These are phyloP conservation scores for Chiua sp. DNA, from an alignment of 1,284 basidiomycete genomes.

Conservation along the genomic window DNA sequence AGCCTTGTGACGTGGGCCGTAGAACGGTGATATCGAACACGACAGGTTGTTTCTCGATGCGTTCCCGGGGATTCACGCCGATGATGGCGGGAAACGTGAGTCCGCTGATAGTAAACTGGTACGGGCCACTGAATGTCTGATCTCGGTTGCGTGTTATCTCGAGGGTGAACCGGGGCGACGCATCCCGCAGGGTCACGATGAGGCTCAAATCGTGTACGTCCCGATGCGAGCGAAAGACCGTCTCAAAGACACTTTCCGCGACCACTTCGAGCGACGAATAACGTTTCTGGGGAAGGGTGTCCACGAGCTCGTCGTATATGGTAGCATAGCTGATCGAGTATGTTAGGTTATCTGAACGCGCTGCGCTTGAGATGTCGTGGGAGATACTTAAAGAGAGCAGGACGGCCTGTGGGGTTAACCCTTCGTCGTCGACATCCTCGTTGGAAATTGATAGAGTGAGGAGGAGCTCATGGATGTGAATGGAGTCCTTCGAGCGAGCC, in stretches of 20 bases:
- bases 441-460: slow-evolving; percentile 44
- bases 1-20: not conserved
- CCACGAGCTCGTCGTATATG: slow-evolving; percentile 44
- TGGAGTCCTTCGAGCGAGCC: slow-evolving; percentile 37
- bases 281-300: slow-evolving; percentile 10
- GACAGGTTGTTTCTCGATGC: slow-evolving; percentile 18
- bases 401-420: slow-evolving; percentile 60
- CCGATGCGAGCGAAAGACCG: slow-evolving; percentile 17
- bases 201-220: slow-evolving; percentile 14
- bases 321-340: slow-evolving; percentile 66
- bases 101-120: slow-evolving; percentile 4
- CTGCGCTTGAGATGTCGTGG: slow-evolving; percentile 59
- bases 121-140: not conserved
- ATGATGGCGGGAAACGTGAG: slow-evolving; percentile 13
- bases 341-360: slow-evolving; percentile 59
- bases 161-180: not conserved
- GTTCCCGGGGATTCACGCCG: slow-evolving; percentile 22
- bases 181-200: slow-evolving; percentile 2
- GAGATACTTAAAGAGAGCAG: slow-evolving; percentile 58
- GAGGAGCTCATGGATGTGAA: slow-evolving; percentile 55
- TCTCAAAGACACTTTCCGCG: slow-evolving; percentile 8
- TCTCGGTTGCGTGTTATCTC: slow-evolving; percentile 9
- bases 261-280: slow-evolving; percentile 24
- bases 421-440: slow-evolving; percentile 49
- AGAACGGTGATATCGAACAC: slow-evolving; percentile 19